Conservation (phyloP, 1,139 yeast species). For the Magnusiomyces ingens region DNA sequence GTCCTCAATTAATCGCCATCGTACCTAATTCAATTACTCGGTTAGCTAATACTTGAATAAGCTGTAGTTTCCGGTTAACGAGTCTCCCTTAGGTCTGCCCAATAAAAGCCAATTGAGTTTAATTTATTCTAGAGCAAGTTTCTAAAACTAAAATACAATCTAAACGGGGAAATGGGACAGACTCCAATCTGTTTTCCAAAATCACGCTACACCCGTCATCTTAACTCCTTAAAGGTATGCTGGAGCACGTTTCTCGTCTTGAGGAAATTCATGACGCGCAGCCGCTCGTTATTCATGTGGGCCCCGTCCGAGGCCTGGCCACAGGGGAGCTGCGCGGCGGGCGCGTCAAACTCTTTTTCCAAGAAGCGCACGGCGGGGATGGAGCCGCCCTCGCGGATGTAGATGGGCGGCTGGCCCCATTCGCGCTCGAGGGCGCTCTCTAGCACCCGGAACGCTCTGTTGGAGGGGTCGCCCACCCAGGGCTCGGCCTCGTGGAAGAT, state of each 20-base stretch:
- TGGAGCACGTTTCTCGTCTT: conserved; percentile 62
- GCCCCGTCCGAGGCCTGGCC: conserved; percentile 96
- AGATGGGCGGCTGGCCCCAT: conserved; percentile 59
- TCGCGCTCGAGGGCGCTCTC: conserved; percentile 49
- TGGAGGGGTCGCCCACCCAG: conserved; percentile 85
- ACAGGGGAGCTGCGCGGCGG: conserved; percentile 93
- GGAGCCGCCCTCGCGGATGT: conserved; percentile 93
- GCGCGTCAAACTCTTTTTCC: conserved; percentile 75
- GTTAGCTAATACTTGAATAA: too few species aligned
- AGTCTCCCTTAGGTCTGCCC: too few species aligned
- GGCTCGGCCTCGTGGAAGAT: conserved; percentile 87
- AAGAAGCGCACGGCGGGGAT: conserved; percentile 83
- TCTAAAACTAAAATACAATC: not conserved
- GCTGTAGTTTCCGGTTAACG: too few species aligned
- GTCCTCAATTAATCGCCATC: too few species aligned
- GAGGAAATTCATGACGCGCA: conserved; percentile 69
- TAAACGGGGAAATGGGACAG: not conserved
- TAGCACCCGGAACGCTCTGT: conserved; percentile 64
- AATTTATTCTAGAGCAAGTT: not conserved
- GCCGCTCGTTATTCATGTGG: conserved; percentile 79
- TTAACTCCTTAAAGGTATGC: conserved; percentile 24
- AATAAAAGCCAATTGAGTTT: not conserved
- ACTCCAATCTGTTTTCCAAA: not conserved
- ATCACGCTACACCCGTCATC: too few species aligned
- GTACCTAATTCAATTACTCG: too few species aligned